phyloP scores from a whole-genome alignment of 306 rosid species.

The Quercus cerris region DNA sequence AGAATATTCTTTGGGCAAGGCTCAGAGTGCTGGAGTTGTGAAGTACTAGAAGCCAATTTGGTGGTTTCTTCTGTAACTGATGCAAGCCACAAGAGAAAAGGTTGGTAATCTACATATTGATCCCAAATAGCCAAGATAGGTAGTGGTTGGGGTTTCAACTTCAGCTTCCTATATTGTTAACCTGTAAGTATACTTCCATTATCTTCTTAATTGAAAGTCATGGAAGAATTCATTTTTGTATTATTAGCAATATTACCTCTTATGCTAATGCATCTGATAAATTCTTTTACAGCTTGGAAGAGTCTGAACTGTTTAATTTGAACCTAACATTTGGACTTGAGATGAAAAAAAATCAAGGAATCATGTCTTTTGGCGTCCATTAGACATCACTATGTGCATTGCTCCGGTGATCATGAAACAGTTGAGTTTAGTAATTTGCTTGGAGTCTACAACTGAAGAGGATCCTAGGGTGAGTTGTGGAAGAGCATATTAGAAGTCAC shows the following conservation, averaged over 20 bases:
- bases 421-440: not conserved
- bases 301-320: not conserved
- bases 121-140: slow-evolving; percentile 12
- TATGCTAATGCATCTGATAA: slow-evolving; percentile 16
- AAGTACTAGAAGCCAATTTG: slow-evolving; percentile 54
- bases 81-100: slow-evolving; percentile 13
- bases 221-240: not conserved
- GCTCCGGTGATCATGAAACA: not conserved
- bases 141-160: slow-evolving; percentile 12
- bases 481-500: not conserved
- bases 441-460: not conserved
- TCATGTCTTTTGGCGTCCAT: not conserved
- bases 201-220: not conserved
- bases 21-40: slow-evolving; percentile 54
- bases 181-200: not conserved
- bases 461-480: not conserved
- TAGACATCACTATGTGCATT: not conserved
- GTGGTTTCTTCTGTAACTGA: slow-evolving; percentile 8
- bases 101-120: slow-evolving; percentile 6
- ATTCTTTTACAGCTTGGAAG: not conserved
- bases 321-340: not conserved
- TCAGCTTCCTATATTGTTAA: not conserved
- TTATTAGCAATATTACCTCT: not conserved
- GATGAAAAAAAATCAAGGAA: not conserved
- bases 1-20: slow-evolving; percentile 74